These are phyloP conservation scores for Plasmodium ovale DNA, from an alignment of 169 alveolate species.

Conservation along the genomic window DNA sequence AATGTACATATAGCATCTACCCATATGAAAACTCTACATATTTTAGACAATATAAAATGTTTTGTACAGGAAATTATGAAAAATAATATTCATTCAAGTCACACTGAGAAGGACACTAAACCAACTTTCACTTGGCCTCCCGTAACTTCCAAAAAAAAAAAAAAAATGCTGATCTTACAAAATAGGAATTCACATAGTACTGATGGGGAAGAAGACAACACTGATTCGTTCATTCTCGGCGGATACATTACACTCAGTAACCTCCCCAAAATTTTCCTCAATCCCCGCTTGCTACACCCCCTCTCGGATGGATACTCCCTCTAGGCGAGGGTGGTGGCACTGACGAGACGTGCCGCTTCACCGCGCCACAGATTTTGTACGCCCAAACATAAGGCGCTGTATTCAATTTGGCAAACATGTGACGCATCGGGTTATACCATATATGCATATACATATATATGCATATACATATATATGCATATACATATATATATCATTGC, in stretches of 20 bases:
- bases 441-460: background rate
- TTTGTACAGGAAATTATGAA: slow-evolving; percentile 41
- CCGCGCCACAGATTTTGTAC: no score
- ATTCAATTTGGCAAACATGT: no score
- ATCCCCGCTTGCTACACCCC: slow-evolving; percentile 27
- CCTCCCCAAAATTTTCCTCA: slow-evolving; percentile 41
- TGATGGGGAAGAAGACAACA: background rate
- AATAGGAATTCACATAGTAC: background rate
- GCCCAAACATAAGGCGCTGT: no score
- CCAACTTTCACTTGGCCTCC: slow-evolving; percentile 37
- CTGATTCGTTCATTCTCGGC: slow-evolving; percentile 57
- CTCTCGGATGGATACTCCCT: slow-evolving; percentile 39
- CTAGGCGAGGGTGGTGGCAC: no score
- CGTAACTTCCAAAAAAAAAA: slow-evolving; percentile 27
- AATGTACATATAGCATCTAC: slow-evolving; percentile 54
- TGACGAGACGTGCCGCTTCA: background rate
- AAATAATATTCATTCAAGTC: slow-evolving; percentile 51
- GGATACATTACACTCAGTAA: slow-evolving; percentile 37
- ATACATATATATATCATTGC: no score
- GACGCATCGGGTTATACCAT: background rate
- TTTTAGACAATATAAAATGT: slow-evolving; percentile 52
- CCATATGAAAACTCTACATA: slow-evolving; percentile 19
- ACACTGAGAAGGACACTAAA: slow-evolving; percentile 33
- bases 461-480: background rate
- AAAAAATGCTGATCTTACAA: background rate